Evolutionary conservation across 768 basidiomycete species (phyloP).

Genomic region (Boletus reticuloceps): DNA sequence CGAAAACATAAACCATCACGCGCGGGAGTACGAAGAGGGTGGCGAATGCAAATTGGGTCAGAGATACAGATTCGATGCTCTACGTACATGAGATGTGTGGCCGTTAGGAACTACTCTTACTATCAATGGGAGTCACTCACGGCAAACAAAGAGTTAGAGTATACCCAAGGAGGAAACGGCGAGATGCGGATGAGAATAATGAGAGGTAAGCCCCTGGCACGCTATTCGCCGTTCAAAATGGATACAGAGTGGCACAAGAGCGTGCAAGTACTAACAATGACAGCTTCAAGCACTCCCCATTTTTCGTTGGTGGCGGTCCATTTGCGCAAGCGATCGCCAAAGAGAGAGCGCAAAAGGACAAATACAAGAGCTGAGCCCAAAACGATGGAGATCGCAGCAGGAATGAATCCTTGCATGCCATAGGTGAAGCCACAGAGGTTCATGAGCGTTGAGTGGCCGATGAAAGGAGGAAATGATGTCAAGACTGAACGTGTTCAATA

Average conservation of each 20-base stretch:
- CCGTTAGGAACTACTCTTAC: background rate
- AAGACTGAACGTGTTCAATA: slow-evolving; percentile 19
- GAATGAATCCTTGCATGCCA: slow-evolving; percentile 71
- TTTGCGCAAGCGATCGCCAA: slow-evolving; percentile 49
- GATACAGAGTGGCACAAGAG: background rate
- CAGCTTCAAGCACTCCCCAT: slow-evolving; percentile 76
- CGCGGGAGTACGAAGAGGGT: slow-evolving; percentile 73
- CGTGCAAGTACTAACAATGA: slow-evolving; percentile 50
- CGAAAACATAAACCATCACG: slow-evolving; percentile 68
- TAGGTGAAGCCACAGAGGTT: slow-evolving; percentile 82
- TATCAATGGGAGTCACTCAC: slow-evolving; percentile 39
- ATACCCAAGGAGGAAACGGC: slow-evolving; percentile 86
- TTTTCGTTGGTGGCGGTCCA: slow-evolving; percentile 65
- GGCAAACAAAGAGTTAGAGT: slow-evolving; percentile 77
- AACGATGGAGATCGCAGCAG: slow-evolving; percentile 60
- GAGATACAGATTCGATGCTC: slow-evolving; percentile 70
- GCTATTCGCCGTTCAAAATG: slow-evolving; percentile 35
- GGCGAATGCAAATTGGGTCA: slow-evolving; percentile 76
- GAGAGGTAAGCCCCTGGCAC: slow-evolving; percentile 73
- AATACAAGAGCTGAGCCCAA: slow-evolving; percentile 65
- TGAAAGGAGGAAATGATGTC: slow-evolving; percentile 33
- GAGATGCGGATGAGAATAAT: slow-evolving; percentile 80
- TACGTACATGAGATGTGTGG: slow-evolving; percentile 26
- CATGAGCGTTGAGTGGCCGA: slow-evolving; percentile 32
- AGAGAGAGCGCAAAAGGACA: slow-evolving; percentile 54